Base-by-base conservation (phyloP, 148 eudicot species). In the Cornus controversa region DNA sequence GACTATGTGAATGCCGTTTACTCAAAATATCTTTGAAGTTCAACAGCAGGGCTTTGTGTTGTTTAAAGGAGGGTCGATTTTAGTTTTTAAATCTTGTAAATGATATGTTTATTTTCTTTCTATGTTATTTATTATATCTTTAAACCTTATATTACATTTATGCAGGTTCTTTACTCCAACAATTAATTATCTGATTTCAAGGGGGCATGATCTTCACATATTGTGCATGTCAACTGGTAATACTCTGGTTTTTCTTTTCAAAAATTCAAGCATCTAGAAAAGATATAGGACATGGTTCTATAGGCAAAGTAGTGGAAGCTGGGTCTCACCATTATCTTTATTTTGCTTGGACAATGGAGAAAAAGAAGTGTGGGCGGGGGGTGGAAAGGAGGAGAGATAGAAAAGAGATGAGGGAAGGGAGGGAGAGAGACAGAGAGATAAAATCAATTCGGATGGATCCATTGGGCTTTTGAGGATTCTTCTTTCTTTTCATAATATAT, bases 101-200 rank as follows among this genome's bases (percentile, higher is more conserved):
- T 31, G 22, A 29, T 15, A n/a, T 29, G 10, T 42, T 70, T 8
- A 23, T 37, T 8, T 23, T 57, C n/a, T 40, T 31, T 3, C 34
- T 31, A 31, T 31, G 34, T 31, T 31, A 31, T 2, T 2, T 31
- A 31, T 31, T 31, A 31, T 66, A 31, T 36, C 66, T 70, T 0
- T n/a, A 57, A 11, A 54, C 22, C 16, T 20, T 42, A 22, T 31
- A 4, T 37, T 1, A 6, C 54, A 29, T 69, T 67, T 77, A 72
- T 72, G 83, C 88, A 93, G 99, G 98, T 96, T 96, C 76, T 96
- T 96, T 78, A 84, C 93, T 80, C 99, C 99, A 20, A 86, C 91
- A n/a, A 89, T 93, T 71, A 96, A 90, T 77, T 86, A 93, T 80
- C 84, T 96, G 62, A 86, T 86, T 68, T 87, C 94, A 67, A 85